Percentiles rank a stretch among this genome's conserved stretches.
These are phyloP conservation scores for Macrolepiota fuliginosa DNA, from an alignment of 768 basidiomycete genomes.

Conservation along the genomic window DNA sequence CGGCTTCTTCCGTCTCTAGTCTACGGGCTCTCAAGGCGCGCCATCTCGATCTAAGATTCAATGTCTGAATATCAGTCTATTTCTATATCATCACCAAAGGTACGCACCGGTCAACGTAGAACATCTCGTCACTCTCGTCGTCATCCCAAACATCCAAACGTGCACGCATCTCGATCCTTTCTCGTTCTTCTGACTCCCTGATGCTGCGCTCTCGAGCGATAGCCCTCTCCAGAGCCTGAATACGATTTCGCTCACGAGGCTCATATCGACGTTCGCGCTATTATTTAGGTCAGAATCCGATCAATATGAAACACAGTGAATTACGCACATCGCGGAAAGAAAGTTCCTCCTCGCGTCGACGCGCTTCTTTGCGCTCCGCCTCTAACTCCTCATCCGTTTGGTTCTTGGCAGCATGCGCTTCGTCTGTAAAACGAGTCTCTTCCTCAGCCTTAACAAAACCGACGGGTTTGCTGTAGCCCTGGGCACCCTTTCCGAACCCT, in stretches of 20 bases:
- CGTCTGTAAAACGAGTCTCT: slow-evolving; percentile 29
- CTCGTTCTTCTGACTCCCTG: slow-evolving; percentile 76
- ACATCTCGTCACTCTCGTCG: slow-evolving; percentile 89
- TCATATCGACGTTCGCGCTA: slow-evolving; percentile 96
- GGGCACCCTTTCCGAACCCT: slow-evolving; percentile 64
- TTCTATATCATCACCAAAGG: slow-evolving; percentile 7
- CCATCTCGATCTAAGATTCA: slow-evolving; percentile 75
- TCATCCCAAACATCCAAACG: slow-evolving; percentile 89
- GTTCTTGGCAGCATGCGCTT: slow-evolving; percentile 28
- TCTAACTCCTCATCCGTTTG: slow-evolving; percentile 92
- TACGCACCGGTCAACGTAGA: slow-evolving; percentile 85
- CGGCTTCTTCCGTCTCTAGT: slow-evolving; percentile 74
- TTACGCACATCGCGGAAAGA: slow-evolving; percentile 82
- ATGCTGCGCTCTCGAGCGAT: slow-evolving; percentile 70
- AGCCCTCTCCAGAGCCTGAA: slow-evolving; percentile 72
- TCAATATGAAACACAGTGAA: neutral
- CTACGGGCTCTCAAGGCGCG: slow-evolving; percentile 69
- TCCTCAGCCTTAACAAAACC: slow-evolving; percentile 79
- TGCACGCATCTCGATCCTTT: slow-evolving; percentile 75
- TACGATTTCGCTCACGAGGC: slow-evolving; percentile 79
- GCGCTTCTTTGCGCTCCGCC: slow-evolving; percentile 70
- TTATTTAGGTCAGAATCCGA: slow-evolving; percentile 9
- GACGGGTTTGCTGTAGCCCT: slow-evolving; percentile 76
- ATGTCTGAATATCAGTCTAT: neutral
- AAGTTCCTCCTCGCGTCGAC: slow-evolving; percentile 76